Evolutionary conservation across 2,329 filamentous ascomycete genomes (phyloP).

Genomic region (Orbilia quercus): DNA sequence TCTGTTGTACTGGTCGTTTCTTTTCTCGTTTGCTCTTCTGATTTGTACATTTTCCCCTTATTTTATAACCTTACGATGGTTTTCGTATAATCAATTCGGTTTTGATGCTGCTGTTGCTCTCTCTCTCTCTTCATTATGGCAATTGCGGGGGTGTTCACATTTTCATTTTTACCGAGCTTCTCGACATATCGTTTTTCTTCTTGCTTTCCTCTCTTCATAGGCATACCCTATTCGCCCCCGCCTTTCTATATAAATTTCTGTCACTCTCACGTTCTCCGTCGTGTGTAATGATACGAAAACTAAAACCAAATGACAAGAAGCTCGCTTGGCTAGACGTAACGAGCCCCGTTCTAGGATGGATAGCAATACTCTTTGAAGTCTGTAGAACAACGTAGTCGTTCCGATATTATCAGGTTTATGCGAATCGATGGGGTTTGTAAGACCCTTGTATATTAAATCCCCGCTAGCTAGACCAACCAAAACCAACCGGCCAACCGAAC

Average conservation of each 20-base stretch:
- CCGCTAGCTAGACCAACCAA: background rate
- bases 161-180: slow-evolving; percentile 47
- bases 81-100: slow-evolving; percentile 51
- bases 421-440: background rate
- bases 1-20: slow-evolving; percentile 23
- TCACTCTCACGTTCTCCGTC: slow-evolving; percentile 19
- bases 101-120: slow-evolving; percentile 9
- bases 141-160: slow-evolving; percentile 49
- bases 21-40: slow-evolving; percentile 9
- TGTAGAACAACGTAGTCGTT: background rate
- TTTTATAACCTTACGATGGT: slow-evolving; percentile 29
- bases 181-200: slow-evolving; percentile 19
- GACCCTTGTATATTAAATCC: too few species aligned
- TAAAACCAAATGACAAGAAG: slow-evolving; percentile 50
- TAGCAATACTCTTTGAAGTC: background rate
- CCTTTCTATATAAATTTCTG: slow-evolving; percentile 21
- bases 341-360: slow-evolving; percentile 23
- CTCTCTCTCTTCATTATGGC: slow-evolving; percentile 42
- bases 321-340: slow-evolving; percentile 40
- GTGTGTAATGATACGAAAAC: slow-evolving; percentile 51
- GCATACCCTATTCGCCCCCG: slow-evolving; percentile 11
- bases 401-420: background rate
- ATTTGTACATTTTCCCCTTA: slow-evolving; percentile 55
- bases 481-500: too few species aligned
- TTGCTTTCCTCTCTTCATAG: slow-evolving; percentile 24